Evolutionary conservation across 129 eudicot species (phyloP).

Genomic region (Deinandra increscens): DNA sequence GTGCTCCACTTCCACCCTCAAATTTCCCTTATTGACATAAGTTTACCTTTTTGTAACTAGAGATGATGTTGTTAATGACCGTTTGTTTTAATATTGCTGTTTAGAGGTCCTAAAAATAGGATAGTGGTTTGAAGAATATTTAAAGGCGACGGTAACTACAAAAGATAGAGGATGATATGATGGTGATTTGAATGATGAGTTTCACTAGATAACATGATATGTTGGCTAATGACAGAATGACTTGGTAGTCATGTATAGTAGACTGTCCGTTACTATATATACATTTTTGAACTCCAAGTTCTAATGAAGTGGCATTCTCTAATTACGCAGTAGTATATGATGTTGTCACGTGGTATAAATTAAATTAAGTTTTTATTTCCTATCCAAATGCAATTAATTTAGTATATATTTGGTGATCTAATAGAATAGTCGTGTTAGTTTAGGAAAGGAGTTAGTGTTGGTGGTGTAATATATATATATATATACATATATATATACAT

Average conservation of each 20-base stretch:
- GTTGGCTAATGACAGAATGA: neutral
- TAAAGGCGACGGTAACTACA: neutral
- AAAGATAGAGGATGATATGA: neutral
- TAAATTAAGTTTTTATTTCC: too few relatives aligned
- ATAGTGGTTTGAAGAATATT: neutral
- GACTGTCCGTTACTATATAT: too few relatives aligned
- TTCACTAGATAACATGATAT: neutral
- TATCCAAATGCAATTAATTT: too few relatives aligned
- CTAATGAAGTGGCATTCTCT: too few relatives aligned
- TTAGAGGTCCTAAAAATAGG: neutral
- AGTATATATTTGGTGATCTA: too few relatives aligned
- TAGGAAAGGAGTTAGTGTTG: too few relatives aligned
- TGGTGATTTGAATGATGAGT: neutral
- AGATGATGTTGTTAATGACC: neutral
- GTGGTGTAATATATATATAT: too few relatives aligned
- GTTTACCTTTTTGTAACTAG: neutral
- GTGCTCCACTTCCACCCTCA: slow-evolving; percentile 1
- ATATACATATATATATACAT: too few relatives aligned
- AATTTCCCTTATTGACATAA: neutral
- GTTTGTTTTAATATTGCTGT: neutral
- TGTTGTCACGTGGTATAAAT: too few relatives aligned
- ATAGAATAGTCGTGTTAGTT: too few relatives aligned
- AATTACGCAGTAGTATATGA: too few relatives aligned
- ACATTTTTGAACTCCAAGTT: too few relatives aligned
- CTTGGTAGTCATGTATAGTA: neutral